Evolutionary conservation across 1,284 basidiomycete species (phyloP).

Genomic region (Malassezia arunalokei): DNA sequence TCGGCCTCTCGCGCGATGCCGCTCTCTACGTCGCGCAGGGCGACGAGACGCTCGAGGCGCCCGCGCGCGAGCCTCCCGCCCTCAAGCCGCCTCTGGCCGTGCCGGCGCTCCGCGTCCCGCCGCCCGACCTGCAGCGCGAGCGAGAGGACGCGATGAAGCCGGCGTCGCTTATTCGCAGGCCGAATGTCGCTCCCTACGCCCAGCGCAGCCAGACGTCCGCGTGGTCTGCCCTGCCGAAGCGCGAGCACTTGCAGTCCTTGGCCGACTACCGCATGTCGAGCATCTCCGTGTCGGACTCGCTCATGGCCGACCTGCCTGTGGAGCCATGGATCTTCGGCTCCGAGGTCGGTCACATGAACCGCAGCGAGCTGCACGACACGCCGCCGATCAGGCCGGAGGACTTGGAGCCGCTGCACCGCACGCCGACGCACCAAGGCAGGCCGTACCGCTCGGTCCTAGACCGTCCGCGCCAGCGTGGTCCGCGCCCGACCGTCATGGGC

Average conservation of each 20-base stretch:
- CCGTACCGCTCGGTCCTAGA: conserved; percentile 18
- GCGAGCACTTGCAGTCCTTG: not conserved
- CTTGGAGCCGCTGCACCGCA: not conserved
- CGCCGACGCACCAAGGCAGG: not conserved
- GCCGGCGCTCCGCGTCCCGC: not conserved
- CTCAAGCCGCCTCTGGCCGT: not conserved
- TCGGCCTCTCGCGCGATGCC: not conserved
- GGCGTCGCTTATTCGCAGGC: not conserved
- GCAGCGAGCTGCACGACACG: conserved; percentile 14
- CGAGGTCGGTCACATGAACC: conserved; percentile 12
- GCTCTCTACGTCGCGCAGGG: not conserved
- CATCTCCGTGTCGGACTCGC: conserved; percentile 7
- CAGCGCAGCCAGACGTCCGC: not conserved
- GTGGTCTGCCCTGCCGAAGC: not conserved
- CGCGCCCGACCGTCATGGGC: conserved; percentile 20
- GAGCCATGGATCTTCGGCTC: conserved; percentile 2
- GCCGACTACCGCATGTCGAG: conserved; percentile 5
- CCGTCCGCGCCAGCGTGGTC: conserved; percentile 18
- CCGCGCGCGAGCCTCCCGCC: not conserved
- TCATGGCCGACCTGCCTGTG: conserved; percentile 1
- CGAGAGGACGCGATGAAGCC: not conserved
- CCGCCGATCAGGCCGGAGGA: not conserved
- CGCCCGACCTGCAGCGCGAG: not conserved
- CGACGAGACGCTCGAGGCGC: not conserved
- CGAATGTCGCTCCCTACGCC: not conserved